Base-by-base conservation (phyloP, 805 yeast genomes). In the Vanderwaltozyma verrucispora region DNA sequence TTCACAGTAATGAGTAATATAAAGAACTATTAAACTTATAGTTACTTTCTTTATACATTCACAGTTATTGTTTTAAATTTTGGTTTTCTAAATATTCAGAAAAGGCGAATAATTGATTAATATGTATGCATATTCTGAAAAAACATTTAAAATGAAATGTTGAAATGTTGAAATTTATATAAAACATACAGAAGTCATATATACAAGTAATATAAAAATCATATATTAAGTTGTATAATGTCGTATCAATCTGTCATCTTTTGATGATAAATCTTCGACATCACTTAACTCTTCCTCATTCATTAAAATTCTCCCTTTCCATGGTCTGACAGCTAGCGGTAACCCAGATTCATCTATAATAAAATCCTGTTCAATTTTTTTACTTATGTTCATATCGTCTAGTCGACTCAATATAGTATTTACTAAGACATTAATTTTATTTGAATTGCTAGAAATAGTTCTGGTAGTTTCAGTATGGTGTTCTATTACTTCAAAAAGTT, bases 201-300 rank as follows among this genome's bases (percentile, higher is more conserved):
- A n/a, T n/a, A n/a, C n/a, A n/a, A n/a, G n/a, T n/a, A n/a, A n/a
- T n/a, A n/a, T n/a, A n/a, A n/a, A n/a, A n/a, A n/a, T n/a, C n/a
- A n/a, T n/a, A n/a, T 23, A 14, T 11, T 28, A 15, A 8, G 13
- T 30, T 30, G 15, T n/a, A 24, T 11, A 25, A 17, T 17, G n/a
- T 25, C 26, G n/a, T 27, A 36, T 12, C 2, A 31, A 19, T 31
- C 35, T 26, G 14, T 25, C 23, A n/a, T 36, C 38, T 21, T 18
- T 37, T 23, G 23, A 31, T 19, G 33, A 24, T 14, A 36, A n/a
- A 8, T 52, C 57, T 18, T 53, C 59, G 0, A 53, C 56, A 16
- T 59, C 64, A 35, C 57, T 53, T 35, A 65, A 42, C 3, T 46
- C 60, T 30, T 53, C 57, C 15, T 55, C 50, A 32, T 51, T 37